phyloP scores from a whole-genome alignment of 139 green algal species.

The Spirogloea muscicola region DNA sequence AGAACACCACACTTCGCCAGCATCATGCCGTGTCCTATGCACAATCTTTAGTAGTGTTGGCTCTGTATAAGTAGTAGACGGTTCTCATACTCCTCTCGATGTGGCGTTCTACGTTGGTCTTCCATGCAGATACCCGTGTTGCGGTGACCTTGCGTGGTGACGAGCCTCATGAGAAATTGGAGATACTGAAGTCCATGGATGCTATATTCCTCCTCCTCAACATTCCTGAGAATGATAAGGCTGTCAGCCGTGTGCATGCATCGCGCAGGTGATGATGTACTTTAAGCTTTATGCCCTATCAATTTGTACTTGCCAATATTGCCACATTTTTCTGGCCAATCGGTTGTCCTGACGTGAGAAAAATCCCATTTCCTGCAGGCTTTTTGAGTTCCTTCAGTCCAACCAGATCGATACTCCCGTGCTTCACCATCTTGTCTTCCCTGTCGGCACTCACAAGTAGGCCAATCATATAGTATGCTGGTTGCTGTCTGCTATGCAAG shows the following conservation, averaged over 20 bases:
- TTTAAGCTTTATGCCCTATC: too few relatives aligned
- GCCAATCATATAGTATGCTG: constrained; percentile 20
- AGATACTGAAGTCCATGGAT: constrained; percentile 44
- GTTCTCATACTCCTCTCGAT: not conserved
- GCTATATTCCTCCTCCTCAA: constrained; percentile 35
- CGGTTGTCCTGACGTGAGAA: too few relatives aligned
- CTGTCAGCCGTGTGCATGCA: constrained; percentile 49
- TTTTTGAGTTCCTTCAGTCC: constrained; percentile 80
- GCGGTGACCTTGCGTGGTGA: constrained; percentile 79
- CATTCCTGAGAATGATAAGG: constrained; percentile 50
- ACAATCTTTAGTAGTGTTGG: too few relatives aligned
- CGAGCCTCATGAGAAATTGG: constrained; percentile 75
- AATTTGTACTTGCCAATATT: too few relatives aligned
- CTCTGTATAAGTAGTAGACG: too few relatives aligned
- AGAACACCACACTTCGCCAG: too few relatives aligned
- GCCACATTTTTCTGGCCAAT: too few relatives aligned
- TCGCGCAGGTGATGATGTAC: constrained; percentile 35
- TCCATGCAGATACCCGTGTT: constrained; percentile 51
- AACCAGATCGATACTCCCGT: constrained; percentile 66
- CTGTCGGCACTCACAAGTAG: constrained; percentile 27
- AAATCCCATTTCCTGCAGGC: constrained; percentile 53
- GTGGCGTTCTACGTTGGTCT: not conserved
- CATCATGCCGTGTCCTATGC: too few relatives aligned
- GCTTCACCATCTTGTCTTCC: constrained; percentile 75
- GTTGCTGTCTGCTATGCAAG: too few relatives aligned